Evolutionary conservation across 495 filamentous ascomycete genomes (phyloP).

Genomic region (Neurospora sp.): DNA sequence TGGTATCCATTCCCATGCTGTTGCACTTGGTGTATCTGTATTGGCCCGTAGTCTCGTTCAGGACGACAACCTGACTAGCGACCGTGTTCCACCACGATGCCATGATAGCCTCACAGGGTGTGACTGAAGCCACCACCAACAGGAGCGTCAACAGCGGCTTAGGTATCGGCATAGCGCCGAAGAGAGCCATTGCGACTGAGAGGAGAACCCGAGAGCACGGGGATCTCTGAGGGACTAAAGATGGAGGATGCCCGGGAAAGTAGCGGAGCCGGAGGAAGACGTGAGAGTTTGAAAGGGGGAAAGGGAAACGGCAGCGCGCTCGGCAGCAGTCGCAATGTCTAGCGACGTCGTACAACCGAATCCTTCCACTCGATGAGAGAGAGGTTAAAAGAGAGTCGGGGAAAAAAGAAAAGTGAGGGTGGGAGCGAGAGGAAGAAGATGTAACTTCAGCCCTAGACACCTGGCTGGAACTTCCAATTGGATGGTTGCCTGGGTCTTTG

Average conservation of each 20-base stretch:
- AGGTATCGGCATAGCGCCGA: constrained; percentile 6
- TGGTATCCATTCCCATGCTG: constrained; percentile 8
- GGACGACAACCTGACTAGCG: constrained; percentile 25
- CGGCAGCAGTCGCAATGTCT: background rate
- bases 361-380: background rate
- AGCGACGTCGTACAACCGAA: background rate
- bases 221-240: background rate
- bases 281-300: background rate
- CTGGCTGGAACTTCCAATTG: background rate
- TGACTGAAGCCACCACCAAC: constrained; percentile 12
- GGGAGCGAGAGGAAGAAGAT: background rate
- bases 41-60: constrained; percentile 21
- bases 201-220: background rate
- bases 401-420: background rate
- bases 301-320: background rate
- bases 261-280: background rate
- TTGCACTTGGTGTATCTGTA: constrained; percentile 30
- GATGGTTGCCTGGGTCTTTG: background rate
- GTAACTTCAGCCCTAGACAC: background rate
- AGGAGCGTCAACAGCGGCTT: constrained; percentile 9
- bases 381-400: background rate
- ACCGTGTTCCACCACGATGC: constrained; percentile 22
- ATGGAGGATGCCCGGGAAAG: background rate
- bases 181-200: background rate
- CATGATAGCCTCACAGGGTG: constrained; percentile 15